Conservation (phyloP, 2,329 filamentous ascomycete species). For the Ambrosiella beaveri region DNA sequence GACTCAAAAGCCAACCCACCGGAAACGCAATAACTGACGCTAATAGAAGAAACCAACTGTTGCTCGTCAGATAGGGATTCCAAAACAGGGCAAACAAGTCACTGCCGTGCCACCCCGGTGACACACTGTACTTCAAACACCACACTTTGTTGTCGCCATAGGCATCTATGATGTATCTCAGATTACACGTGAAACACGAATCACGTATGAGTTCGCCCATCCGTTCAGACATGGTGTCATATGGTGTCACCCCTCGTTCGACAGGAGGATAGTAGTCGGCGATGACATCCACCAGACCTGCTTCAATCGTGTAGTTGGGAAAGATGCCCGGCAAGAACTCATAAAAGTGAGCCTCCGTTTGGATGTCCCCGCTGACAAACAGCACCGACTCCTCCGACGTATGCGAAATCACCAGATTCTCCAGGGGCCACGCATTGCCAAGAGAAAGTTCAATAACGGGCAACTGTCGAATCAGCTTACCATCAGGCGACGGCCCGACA, state of each 20-base stretch:
- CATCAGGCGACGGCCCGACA: conserved; percentile 20
- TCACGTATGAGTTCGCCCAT: conserved; percentile 20
- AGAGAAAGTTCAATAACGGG: conserved; percentile 18
- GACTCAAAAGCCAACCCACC: conserved; percentile 19
- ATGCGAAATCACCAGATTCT: conserved; percentile 19
- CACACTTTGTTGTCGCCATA: conserved; percentile 21
- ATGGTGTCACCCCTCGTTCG: conserved; percentile 13
- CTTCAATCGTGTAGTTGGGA: conserved; percentile 19
- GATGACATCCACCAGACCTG: conserved; percentile 17
- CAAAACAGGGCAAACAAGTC: conserved; percentile 27
- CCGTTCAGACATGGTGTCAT: conserved; percentile 18
- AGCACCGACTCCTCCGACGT: conserved; percentile 18
- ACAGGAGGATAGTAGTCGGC: conserved; percentile 19
- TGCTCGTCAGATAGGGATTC: conserved; percentile 19
- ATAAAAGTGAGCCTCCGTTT: conserved; percentile 20
- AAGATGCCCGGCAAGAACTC: conserved; percentile 19
- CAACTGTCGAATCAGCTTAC: conserved; percentile 19
- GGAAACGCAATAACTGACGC: conserved; percentile 18
- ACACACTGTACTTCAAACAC: conserved; percentile 25
- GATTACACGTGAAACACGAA: conserved; percentile 23
- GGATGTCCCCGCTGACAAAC: conserved; percentile 18
- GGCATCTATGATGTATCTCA: conserved; percentile 22
- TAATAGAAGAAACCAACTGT: conserved; percentile 17
- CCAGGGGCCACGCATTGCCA: conserved; percentile 18
- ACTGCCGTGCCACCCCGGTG: conserved; percentile 23